Conservation (phyloP, 164 flowering plant species). For the Chimonanthus praecox region DNA sequence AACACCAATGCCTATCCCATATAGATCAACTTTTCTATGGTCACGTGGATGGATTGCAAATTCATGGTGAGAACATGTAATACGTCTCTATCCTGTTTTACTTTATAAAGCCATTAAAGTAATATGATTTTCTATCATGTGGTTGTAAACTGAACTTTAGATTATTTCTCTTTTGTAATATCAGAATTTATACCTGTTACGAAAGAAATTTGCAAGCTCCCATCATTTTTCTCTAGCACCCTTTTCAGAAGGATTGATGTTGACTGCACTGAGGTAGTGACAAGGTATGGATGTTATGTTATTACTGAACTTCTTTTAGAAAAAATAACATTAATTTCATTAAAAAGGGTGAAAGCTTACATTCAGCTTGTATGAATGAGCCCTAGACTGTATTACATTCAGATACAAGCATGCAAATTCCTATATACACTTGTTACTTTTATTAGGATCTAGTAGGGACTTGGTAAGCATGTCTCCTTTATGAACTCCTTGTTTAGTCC, state of each 20-base stretch:
- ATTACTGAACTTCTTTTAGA: neutral
- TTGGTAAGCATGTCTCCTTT: too few relatives aligned
- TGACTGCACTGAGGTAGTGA: slow-evolving; percentile 53
- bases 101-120: neutral
- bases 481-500: too few relatives aligned
- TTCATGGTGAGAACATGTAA: slow-evolving; percentile 52
- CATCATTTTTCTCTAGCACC: slow-evolving; percentile 81
- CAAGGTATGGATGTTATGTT: slow-evolving; percentile 47
- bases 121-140: neutral
- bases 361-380: too few relatives aligned
- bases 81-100: neutral
- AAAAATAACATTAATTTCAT: too few relatives aligned
- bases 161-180: slow-evolving; percentile 2
- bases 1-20: slow-evolving; percentile 58
- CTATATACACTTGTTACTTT: too few relatives aligned
- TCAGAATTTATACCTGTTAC: slow-evolving; percentile 78
- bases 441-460: too few relatives aligned
- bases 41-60: slow-evolving; percentile 66
- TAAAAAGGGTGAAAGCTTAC: too few relatives aligned
- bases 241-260: slow-evolving; percentile 82
- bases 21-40: slow-evolving; percentile 68
- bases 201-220: slow-evolving; percentile 90
- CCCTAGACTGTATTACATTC: too few relatives aligned
- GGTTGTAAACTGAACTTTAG: neutral
- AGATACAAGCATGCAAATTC: too few relatives aligned